Base-by-base conservation (phyloP, 495 filamentous ascomycete species). In the Platismatia glauca region DNA sequence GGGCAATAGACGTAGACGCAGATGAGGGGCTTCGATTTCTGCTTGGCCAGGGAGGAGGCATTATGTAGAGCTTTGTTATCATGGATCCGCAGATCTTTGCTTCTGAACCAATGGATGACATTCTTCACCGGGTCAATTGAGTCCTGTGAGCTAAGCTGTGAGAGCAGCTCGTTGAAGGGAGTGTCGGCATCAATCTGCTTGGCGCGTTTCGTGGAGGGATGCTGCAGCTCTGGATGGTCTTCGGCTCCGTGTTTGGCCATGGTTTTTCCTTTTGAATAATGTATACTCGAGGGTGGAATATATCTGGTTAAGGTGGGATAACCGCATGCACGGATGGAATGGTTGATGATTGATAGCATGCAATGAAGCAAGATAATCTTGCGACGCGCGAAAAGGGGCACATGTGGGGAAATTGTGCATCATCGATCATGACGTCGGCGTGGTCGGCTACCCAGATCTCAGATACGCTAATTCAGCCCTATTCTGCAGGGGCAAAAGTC, bases 171-270 rank as follows among this genome's bases (percentile, higher is more conserved):
- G 48, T 66, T 62, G 52, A 66, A 73, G 0, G 76, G 75, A 0
- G 67, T 67, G 27, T 78, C 63, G 4, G 55, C 63, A 58, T 78
- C 76, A 38, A 77, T 64, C 63, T 79, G 57, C 64, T 77, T 79
- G 18, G 75, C 76, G 33, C 76, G 71, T 69, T 78, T 78, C 1
- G 76, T 76, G 3, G 68, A 68, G 0, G 76, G 76, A 57, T 73
- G 75, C 53, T 68, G 73, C 44, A 77, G 66, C 38, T 70, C 71
- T 29, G 70, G 71, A 56, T 72, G 63, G 18, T 65, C 64, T 61
- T 67, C 66, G 58, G 67, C 37, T 61, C 60, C 53, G 41, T 69
- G 69, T 52, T 71, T 71, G 4, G 62, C 60, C 69, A 71, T 71
- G n/a, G n/a, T n/a, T n/a, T n/a, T 0, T 18, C 65, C 57, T 29